Percentiles rank a stretch among this genome's conserved stretches.
phyloP scores from a whole-genome alignment of 2,329 filamentous ascomycete genomes.

The Tolypocladium ovalisporum region DNA sequence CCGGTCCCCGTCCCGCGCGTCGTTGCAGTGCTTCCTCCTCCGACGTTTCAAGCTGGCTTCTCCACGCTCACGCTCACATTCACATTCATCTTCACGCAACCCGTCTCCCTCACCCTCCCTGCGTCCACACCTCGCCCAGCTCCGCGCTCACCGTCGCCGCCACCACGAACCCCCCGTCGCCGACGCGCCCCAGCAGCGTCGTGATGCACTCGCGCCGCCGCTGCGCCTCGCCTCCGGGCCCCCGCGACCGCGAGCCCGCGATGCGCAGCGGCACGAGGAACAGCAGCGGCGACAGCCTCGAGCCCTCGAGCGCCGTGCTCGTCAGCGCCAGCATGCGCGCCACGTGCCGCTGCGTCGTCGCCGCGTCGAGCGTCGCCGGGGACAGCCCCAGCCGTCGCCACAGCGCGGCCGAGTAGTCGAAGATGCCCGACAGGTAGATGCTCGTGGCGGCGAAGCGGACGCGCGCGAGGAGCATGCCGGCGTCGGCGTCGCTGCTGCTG shows the following conservation, averaged over 20 bases:
- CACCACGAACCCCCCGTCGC: slow-evolving; percentile 12
- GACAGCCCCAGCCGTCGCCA: slow-evolving; percentile 14
- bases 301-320: slow-evolving; percentile 6
- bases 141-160: slow-evolving; percentile 9
- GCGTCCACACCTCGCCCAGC: background rate
- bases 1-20: background rate
- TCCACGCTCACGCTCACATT: no score
- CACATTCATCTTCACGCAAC: no score
- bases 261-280: slow-evolving; percentile 23
- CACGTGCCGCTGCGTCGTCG: slow-evolving; percentile 12
- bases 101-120: no score
- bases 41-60: no score
- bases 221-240: background rate
- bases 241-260: slow-evolving; percentile 18
- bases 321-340: slow-evolving; percentile 12
- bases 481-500: background rate
- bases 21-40: no score
- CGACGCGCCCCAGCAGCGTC: slow-evolving; percentile 8
- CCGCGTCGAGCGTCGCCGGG: background rate
- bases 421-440: slow-evolving; percentile 24
- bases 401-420: slow-evolving; percentile 21
- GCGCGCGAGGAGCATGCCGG: slow-evolving; percentile 10
- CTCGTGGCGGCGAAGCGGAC: slow-evolving; percentile 20
- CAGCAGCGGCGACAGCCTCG: slow-evolving; percentile 18
- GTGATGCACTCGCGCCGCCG: slow-evolving; percentile 6